Percentiles rank a stretch among this genome's conserved stretches.
phyloP scores from a whole-genome alignment of 225 moss, liverwort and hornwort genomes.

The Rhytidiadelphus loreus region DNA sequence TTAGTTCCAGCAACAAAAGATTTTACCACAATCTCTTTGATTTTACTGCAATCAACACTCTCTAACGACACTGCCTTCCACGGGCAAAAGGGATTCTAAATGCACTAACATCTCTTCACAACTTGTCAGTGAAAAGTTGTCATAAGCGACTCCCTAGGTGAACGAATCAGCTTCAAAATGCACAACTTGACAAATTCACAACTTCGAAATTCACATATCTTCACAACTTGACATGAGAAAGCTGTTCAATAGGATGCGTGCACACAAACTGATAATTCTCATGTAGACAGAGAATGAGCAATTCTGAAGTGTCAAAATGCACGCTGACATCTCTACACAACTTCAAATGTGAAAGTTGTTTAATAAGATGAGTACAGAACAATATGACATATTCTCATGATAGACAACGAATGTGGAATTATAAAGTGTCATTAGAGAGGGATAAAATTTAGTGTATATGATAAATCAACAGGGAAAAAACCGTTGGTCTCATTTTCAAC shows the following conservation, averaged over 20 bases:
- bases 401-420: neutral
- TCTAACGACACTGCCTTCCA: neutral
- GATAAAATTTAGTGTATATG: no score
- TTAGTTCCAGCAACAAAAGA: neutral
- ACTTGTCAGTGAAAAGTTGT: neutral
- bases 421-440: neutral
- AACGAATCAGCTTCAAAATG: neutral
- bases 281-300: neutral
- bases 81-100: neutral
- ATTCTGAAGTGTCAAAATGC: neutral
- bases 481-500: neutral
- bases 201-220: neutral
- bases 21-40: neutral
- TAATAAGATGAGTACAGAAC: neutral
- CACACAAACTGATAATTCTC: neutral
- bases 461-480: no score
- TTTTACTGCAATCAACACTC: neutral
- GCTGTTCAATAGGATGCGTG: neutral
- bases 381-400: neutral
- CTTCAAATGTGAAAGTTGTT: neutral
- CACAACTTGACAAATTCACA: neutral
- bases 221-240: neutral
- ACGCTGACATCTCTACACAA: neutral
- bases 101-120: neutral
- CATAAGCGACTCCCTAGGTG: neutral